Evolutionary conservation across 2,329 filamentous ascomycete genomes (phyloP).

Genomic region (Xylariales sp.): DNA sequence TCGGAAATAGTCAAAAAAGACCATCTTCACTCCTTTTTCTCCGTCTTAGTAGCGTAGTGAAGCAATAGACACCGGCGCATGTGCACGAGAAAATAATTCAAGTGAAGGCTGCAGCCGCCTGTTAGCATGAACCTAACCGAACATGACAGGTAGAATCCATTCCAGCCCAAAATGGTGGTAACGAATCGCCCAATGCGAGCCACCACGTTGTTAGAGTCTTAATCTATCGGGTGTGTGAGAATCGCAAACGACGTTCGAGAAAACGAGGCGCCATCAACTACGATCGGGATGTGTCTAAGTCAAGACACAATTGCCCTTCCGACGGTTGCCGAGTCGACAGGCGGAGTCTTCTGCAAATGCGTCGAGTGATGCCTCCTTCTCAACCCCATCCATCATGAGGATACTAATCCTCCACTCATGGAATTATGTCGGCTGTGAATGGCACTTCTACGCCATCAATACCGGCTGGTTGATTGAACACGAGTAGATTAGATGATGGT

Average conservation of each 20-base stretch:
- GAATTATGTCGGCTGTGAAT: too few relatives aligned
- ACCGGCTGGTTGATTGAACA: neutral
- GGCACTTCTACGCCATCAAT: too few relatives aligned
- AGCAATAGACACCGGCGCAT: slow-evolving; percentile 6
- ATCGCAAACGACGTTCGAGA: neutral
- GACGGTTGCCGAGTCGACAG: neutral
- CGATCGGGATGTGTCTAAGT: neutral
- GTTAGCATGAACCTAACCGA: neutral
- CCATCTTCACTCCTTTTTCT: neutral
- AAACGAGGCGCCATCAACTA: neutral
- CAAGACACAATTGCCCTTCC: neutral
- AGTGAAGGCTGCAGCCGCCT: neutral
- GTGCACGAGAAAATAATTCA: slow-evolving; percentile 3
- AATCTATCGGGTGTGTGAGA: neutral
- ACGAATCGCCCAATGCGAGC: neutral
- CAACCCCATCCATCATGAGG: neutral
- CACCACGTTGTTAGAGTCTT: neutral
- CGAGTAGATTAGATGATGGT: neutral
- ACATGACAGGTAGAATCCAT: neutral
- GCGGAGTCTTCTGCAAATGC: neutral
- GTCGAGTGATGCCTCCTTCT: neutral
- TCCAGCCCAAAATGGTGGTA: neutral
- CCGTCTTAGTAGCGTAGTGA: neutral
- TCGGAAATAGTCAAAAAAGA: neutral
- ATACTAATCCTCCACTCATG: neutral